Base-by-base conservation (phyloP, 164 flowering plant genomes). In the Sedum album region DNA sequence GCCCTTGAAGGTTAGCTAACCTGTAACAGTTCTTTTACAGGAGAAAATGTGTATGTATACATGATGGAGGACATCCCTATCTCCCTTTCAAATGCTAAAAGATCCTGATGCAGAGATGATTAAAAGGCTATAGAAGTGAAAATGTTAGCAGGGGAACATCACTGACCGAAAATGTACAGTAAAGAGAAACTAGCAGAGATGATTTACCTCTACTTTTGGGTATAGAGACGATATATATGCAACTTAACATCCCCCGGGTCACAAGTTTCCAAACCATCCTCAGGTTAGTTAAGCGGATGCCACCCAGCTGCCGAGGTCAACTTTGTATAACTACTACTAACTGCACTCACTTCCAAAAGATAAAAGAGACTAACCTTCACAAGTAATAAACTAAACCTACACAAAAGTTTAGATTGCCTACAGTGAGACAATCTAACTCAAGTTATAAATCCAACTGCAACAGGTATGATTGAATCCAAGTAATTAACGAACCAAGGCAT, bases 361-460 rank as follows among this genome's bases (percentile, higher is more conserved):
- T 41, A n/a, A n/a, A n/a, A 44, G 48, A 44, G 48, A 44, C 85
- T 14, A 64, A 73, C 61, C 80, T 84, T 44, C 84, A 82, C 71
- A 80, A 83, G 84, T 80, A 69, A 51, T 77, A 81, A 74, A 67
- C 44, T 35, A 64, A 79, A 63, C 69, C 82, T 21, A 71, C 72
- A 17, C 62, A 48, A 63, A 14, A n/a, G 63, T 74, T 31, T 74
- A 81, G 17, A 78, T 85, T 31, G 88, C 86, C 10, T 83, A 79
- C 71, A 73, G 84, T 62, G 85, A 85, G 4, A 46, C 85, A 5
- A 46, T 66, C 82, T 82, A 73, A 67, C 66, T 26, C 26, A 83
- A 80, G 31, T 83, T 88, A 87, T 7, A 53, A 23, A 53, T 53
- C 30, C 60, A 21, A 53, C 60, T 9, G 2, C 13, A 53, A 53